Percentiles rank a stretch among this genome's conserved stretches.
Conservation (phyloP, 2,329 filamentous ascomycete genomes). For the Monilinia fructicola region DNA sequence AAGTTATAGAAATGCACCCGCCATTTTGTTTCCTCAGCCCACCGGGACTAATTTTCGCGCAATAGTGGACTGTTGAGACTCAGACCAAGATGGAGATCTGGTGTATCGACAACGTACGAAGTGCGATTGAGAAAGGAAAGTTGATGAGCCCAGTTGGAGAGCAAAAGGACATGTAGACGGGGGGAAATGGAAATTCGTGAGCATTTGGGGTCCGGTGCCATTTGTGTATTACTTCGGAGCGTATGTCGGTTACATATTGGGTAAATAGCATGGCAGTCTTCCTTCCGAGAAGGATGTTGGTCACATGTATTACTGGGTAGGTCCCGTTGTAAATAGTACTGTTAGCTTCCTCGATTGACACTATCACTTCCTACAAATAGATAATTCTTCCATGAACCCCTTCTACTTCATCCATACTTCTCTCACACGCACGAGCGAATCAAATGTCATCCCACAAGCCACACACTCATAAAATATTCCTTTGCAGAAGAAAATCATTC, state of each 20-base stretch:
- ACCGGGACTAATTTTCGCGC: not conserved
- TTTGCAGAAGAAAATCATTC: not conserved
- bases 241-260: not conserved
- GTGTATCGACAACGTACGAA: slow-evolving; percentile 67
- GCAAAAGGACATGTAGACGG: slow-evolving; percentile 52
- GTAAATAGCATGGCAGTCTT: not conserved
- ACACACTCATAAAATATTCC: not conserved
- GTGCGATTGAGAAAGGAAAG: slow-evolving; percentile 60
- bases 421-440: not conserved
- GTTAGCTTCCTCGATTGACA: not conserved
- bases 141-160: slow-evolving; percentile 72
- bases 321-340: not conserved
- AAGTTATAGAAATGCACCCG: not conserved
- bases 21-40: too few relatives aligned
- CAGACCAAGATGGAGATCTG: slow-evolving; percentile 71
- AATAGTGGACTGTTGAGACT: slow-evolving; percentile 62
- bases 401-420: not conserved
- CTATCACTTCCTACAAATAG: not conserved
- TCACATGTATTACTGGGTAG: not conserved
- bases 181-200: not conserved
- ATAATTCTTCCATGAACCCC: not conserved
- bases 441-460: not conserved
- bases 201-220: not conserved
- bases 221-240: not conserved
- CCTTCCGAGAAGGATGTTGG: not conserved